Conservation (phyloP, 2,329 filamentous ascomycete species). For the Stachybotrys elegans region DNA sequence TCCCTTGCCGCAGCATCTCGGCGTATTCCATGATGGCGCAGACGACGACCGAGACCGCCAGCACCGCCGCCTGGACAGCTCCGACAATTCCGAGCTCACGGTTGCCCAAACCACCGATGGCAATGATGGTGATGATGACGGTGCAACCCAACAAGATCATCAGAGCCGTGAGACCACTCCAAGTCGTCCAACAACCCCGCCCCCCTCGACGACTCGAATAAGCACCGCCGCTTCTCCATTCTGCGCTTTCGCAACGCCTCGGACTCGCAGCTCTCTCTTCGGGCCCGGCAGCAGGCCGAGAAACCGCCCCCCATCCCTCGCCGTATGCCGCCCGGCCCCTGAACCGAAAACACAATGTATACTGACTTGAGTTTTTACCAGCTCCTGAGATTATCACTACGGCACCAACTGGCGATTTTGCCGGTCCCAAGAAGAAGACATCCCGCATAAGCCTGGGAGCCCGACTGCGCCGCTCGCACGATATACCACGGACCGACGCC, state of each 20-base stretch:
- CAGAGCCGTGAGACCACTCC: constrained; percentile 17
- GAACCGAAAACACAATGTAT: background rate
- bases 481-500: constrained; percentile 32
- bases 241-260: constrained; percentile 88
- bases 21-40: too few relatives aligned
- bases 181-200: constrained; percentile 40
- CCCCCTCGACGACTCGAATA: constrained; percentile 50
- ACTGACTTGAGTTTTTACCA: constrained; percentile 18
- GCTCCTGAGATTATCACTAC: constrained; percentile 83
- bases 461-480: constrained; percentile 48
- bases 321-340: constrained; percentile 36
- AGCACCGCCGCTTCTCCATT: constrained; percentile 61
- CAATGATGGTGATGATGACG: constrained; percentile 7
- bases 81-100: too few relatives aligned
- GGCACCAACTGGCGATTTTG: constrained; percentile 68
- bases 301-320: constrained; percentile 53
- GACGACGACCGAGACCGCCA: constrained; percentile 4
- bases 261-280: constrained; percentile 78
- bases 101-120: background rate
- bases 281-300: constrained; percentile 63
- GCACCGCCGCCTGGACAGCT: too few relatives aligned
- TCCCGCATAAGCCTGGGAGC: constrained; percentile 50
- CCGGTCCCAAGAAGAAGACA: constrained; percentile 47
- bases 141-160: constrained; percentile 16
- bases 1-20: constrained; percentile 16